Base-by-base conservation (phyloP, 1,139 yeast species). In the Ogataea hybrid region DNA sequence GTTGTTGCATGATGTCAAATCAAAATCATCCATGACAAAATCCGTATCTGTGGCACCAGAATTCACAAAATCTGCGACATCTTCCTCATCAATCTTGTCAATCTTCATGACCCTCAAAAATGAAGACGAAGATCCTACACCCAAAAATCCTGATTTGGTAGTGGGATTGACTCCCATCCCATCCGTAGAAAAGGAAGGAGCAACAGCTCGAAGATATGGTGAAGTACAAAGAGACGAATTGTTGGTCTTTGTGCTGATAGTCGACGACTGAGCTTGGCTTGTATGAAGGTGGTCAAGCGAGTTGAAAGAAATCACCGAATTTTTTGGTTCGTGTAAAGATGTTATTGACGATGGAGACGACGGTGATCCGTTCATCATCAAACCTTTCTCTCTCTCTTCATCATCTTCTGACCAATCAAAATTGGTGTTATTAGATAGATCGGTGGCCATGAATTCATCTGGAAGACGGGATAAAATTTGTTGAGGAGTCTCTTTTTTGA, bases 61-160 rank as follows among this genome's bases (percentile, higher is more conserved):
- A 6, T 18, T 18, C 20, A 18, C 48, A 17, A 17, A 46, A 7
- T 38, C 48, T 28, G 12, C 11, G 10, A 10, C 43, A 6, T 38
- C 48, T 29, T 49, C 50, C 39, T 49, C 54, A 27, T 55, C 56
- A 11, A 54, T 38, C 32, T 57, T 59, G 39, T 58, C 57, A 10
- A 61, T 61, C 41, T 57, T 61, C 57, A 61, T 56, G 4, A 60
- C 59, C 48, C 66, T 58, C 35, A 67, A 49, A 30, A 67, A 57
- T 10, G 74, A 76, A 4, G 81, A 72, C 46, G 78, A 69, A 5
- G 85, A 78, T 3, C 80, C 82, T n/a, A 73, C 72, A 1, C 86
- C 86, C 50, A 76, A 75, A 54, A 77, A 79, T 1, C 86, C 85
- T 21, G 73, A 71, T 39, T 74, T 75, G 31, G 74, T 69, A 10